Percentiles rank a stretch among this genome's conserved stretches.
Conservation (phyloP, 192 early-diverging fungal genomes). For the Umbelopsis sp. region DNA sequence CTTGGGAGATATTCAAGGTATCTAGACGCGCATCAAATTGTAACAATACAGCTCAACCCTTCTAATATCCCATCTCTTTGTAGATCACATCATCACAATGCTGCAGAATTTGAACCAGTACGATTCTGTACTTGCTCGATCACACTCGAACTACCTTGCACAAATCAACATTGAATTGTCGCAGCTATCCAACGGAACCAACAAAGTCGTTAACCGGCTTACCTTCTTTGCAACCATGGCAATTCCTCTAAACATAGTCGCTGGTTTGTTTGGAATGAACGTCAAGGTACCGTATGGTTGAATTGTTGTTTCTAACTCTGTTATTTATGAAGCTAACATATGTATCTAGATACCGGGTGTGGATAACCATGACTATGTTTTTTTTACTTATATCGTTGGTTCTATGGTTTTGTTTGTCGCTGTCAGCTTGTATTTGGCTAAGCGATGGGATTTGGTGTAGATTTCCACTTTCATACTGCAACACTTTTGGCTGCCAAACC, state of each 20-base stretch:
- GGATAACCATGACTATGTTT: constrained; percentile 19
- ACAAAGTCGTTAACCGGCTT: constrained; percentile 85
- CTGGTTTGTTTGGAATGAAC: constrained; percentile 69
- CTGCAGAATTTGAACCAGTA: constrained; percentile 64
- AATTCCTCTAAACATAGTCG: constrained; percentile 88
- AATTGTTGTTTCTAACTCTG: background rate
- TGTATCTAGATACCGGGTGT: constrained; percentile 11
- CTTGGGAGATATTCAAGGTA: constrained; percentile 77
- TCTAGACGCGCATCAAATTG: background rate
- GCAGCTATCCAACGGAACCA: constrained; percentile 76
- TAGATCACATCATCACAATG: constrained; percentile 72
- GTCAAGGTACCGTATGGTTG: constrained; percentile 51
- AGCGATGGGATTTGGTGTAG: constrained; percentile 23
- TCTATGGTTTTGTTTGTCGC: constrained; percentile 23
- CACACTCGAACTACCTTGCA: constrained; percentile 80
- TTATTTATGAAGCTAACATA: background rate
- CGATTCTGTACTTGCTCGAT: constrained; percentile 70
- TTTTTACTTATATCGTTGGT: constrained; percentile 30
- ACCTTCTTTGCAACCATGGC: constrained; percentile 87
- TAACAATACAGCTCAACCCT: background rate
- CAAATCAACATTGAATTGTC: constrained; percentile 77
- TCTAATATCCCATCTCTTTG: constrained; percentile 17
- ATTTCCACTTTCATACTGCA: background rate
- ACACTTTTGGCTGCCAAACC: background rate
- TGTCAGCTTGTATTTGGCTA: constrained; percentile 19